Conservation (phyloP, 768 basidiomycete species). For the Russula sp. region DNA sequence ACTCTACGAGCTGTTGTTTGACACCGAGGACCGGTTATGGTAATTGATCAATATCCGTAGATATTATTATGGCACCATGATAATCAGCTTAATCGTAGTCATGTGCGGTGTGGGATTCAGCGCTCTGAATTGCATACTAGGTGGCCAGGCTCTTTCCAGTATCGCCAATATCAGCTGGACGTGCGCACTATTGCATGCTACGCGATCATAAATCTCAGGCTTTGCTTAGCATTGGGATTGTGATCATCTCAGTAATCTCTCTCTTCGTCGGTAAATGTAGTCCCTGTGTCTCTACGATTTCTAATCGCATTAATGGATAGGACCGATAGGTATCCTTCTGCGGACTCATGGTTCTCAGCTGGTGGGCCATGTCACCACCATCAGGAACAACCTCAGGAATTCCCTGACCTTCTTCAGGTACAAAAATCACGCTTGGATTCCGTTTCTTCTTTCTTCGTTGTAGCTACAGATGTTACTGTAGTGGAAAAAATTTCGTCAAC, state of each 20-base stretch:
- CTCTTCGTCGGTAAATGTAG: constrained; percentile 42
- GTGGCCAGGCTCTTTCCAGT: constrained; percentile 57
- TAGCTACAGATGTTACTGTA: constrained; percentile 68
- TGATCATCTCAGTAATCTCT: constrained; percentile 68
- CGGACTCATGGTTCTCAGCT: constrained; percentile 59
- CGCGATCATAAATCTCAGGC: constrained; percentile 5
- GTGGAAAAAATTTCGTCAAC: constrained; percentile 64
- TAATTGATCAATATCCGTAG: constrained; percentile 37
- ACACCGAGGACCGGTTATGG: neutral
- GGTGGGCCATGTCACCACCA: constrained; percentile 37
- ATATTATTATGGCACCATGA: constrained; percentile 54
- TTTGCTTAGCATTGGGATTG: constrained; percentile 58
- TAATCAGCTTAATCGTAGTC: constrained; percentile 48
- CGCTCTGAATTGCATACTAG: constrained; percentile 58
- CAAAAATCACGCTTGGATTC: constrained; percentile 72
- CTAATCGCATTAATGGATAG: constrained; percentile 33
- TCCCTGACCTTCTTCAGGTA: constrained; percentile 48
- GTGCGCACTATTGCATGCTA: constrained; percentile 35
- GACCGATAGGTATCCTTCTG: constrained; percentile 57
- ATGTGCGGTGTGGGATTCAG: constrained; percentile 53
- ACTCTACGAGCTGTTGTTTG: constrained; percentile 23
- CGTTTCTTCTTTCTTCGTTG: constrained; percentile 66
- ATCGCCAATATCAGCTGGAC: constrained; percentile 52
- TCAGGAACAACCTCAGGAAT: neutral
- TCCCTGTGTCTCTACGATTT: too few species aligned